A percentile compares a stretch with the other conserved stretches of the same genome.
Conservation (phyloP, 164 flowering plant species). For the Tetrastigma voinierianum region DNA sequence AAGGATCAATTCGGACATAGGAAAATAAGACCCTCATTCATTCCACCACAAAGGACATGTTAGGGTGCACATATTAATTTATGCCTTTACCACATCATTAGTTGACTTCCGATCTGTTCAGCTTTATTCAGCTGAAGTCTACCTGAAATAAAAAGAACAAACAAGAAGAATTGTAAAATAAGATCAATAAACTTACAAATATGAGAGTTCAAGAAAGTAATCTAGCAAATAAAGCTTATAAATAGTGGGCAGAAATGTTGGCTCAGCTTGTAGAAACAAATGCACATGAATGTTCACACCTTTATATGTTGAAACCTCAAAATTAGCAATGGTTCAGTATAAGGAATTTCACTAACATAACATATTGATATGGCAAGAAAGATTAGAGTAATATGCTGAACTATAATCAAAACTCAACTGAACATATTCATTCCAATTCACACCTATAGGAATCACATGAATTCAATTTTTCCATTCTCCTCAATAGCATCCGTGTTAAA, state of each 20-base stretch:
- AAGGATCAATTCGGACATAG: conserved; percentile 9
- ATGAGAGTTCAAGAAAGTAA: not conserved
- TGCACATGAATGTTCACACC: not conserved
- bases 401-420: no score
- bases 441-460: no score
- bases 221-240: not conserved
- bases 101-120: conserved; percentile 54
- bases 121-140: conserved; percentile 96
- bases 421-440: no score
- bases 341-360: no score
- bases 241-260: not conserved
- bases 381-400: no score
- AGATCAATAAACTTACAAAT: not conserved
- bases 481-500: no score
- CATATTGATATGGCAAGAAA: no score
- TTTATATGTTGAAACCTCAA: no score
- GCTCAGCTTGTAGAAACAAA: not conserved
- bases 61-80: not conserved
- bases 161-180: conserved; percentile 6
- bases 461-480: no score
- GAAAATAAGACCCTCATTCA: not conserved
- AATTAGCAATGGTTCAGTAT: no score
- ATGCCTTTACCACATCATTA: conserved; percentile 67
- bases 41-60: not conserved
- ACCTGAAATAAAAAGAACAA: conserved; percentile 42